phyloP scores from a whole-genome alignment of 371 early-diverging fungal genomes.

The Mucor velutinosus region DNA sequence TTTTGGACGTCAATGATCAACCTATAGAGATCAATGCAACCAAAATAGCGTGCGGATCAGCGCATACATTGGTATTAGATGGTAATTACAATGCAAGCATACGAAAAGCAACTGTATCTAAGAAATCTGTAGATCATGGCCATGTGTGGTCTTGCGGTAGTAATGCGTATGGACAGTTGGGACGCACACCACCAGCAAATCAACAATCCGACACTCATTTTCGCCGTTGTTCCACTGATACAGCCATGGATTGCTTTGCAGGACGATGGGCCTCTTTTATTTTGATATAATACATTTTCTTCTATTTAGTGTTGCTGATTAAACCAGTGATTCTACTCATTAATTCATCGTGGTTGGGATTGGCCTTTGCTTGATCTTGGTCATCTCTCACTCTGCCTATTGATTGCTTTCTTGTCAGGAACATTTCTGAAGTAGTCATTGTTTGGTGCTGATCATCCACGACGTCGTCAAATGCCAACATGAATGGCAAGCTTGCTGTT shows the following conservation, averaged over 20 bases:
- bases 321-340: conserved; percentile 27
- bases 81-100: conserved; percentile 11
- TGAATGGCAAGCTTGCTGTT: conserved; percentile 19
- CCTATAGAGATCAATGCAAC: conserved; percentile 24
- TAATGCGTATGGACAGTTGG: conserved; percentile 43
- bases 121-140: conserved; percentile 13
- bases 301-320: conserved; percentile 1
- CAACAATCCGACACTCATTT: conserved; percentile 14
- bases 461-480: conserved; percentile 22
- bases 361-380: conserved; percentile 6
- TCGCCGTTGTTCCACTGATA: conserved; percentile 22
- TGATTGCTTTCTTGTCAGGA: conserved; percentile 21
- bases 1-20: conserved; percentile 21
- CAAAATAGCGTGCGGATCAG: conserved; percentile 38
- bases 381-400: conserved; percentile 12
- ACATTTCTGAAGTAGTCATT: conserved; percentile 22
- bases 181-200: conserved; percentile 8
- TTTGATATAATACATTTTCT: neutral
- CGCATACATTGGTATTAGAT: conserved; percentile 47
- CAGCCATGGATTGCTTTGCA: conserved; percentile 32
- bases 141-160: conserved; percentile 45
- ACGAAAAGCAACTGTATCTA: conserved; percentile 6
- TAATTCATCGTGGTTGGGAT: conserved; percentile 23
- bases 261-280: conserved; percentile 43
- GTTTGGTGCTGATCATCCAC: conserved; percentile 2